These are phyloP conservation scores for Leptographium lundbergii DNA, from an alignment of 2,329 filamentous ascomycete species.

Conservation along the genomic window DNA sequence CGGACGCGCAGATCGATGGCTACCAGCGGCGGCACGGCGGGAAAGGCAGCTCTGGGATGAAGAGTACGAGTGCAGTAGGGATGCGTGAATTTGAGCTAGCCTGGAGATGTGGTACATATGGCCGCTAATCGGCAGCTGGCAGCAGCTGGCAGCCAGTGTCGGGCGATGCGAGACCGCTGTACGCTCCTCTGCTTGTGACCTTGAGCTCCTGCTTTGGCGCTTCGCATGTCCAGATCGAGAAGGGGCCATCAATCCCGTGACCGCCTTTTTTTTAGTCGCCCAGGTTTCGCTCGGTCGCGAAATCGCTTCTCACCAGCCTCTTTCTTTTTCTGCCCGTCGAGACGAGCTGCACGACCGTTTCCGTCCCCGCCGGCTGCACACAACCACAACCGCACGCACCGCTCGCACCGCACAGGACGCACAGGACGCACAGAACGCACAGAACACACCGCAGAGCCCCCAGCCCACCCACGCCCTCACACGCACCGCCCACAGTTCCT, in stretches of 20 bases:
- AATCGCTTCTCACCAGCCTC: constrained; percentile 1
- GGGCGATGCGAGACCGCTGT: too few relatives aligned
- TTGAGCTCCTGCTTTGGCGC: not conserved
- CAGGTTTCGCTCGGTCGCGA: not conserved
- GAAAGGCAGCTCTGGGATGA: not conserved
- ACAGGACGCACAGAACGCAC: not conserved
- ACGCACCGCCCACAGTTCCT: not conserved
- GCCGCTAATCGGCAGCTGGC: not conserved
- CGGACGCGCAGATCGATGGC: not conserved
- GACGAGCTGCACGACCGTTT: not conserved
- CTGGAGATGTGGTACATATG: not conserved
- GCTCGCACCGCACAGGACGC: not conserved
- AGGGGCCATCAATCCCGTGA: constrained; percentile 3
- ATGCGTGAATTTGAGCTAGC: constrained; percentile 8
- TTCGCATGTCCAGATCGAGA: not conserved
- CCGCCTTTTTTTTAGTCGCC: constrained; percentile 2
- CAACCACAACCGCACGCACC: not conserved
- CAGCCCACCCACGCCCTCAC: not conserved
- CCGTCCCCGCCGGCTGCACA: not conserved
- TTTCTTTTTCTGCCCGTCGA: not conserved
- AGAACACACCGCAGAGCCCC: too few relatives aligned
- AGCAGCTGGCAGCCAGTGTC: constrained; percentile 1
- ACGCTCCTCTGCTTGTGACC: not conserved
- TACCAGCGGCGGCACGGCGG: not conserved
- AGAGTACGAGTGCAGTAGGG: not conserved